phyloP scores from a whole-genome alignment of 1,139 yeast genomes.

The Nakaseomyces kungkrabaensis region DNA sequence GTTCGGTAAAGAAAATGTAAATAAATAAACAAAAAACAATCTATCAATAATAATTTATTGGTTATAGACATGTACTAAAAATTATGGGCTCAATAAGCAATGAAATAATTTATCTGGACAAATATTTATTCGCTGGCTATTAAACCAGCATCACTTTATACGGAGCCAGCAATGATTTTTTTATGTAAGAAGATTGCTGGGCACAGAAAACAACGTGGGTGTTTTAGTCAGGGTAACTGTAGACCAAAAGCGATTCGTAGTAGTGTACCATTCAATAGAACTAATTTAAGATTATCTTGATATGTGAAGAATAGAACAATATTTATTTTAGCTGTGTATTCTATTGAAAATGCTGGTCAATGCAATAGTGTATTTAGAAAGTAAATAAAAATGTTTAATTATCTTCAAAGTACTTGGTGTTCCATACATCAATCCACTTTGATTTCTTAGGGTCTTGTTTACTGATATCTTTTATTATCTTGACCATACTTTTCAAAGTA shows the following conservation, averaged over 20 bases:
- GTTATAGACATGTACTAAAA: background rate
- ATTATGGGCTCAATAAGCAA: background rate
- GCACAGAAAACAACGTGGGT: background rate
- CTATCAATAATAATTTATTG: too few species aligned
- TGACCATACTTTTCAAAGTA: slow-evolving; percentile 11
- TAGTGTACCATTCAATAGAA: too few species aligned
- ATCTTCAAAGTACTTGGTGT: slow-evolving; percentile 19
- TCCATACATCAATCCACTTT: slow-evolving; percentile 29
- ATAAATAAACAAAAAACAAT: too few species aligned
- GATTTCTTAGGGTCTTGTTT: slow-evolving; percentile 19
- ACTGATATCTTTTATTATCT: slow-evolving; percentile 18
- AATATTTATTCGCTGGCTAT: too few species aligned
- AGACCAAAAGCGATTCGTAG: too few species aligned
- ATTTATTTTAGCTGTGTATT: background rate
- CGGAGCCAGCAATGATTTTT: background rate
- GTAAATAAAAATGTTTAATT: background rate
- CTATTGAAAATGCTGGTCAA: background rate
- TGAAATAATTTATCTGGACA: too few species aligned
- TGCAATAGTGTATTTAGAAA: too few species aligned
- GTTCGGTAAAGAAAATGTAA: too few species aligned
- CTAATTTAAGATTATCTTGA: too few species aligned
- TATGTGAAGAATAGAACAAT: too few species aligned
- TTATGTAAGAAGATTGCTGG: background rate
- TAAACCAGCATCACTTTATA: background rate
- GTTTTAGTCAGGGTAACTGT: background rate